phyloP scores from a whole-genome alignment of 2,329 filamentous ascomycete genomes.

The Aspergillus viridinutans region DNA sequence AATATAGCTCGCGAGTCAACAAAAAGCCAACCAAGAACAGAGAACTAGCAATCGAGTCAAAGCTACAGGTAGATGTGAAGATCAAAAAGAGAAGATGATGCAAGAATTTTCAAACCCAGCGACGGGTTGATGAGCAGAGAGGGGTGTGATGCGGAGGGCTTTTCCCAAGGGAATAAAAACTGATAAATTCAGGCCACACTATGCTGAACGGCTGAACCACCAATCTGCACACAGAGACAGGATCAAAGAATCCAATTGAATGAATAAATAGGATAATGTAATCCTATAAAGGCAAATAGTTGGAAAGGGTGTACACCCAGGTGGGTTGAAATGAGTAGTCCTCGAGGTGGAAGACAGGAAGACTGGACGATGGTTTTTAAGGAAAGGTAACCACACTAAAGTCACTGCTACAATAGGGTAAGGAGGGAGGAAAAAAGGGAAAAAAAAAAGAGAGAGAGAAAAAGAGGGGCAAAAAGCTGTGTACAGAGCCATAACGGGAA shows the following conservation, averaged over 20 bases:
- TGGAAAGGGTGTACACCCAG: not conserved
- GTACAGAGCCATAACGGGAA: not conserved
- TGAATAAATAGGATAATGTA: conserved; percentile 4
- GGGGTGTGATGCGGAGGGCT: not conserved
- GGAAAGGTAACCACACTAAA: not conserved
- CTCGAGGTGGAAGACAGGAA: conserved; percentile 1
- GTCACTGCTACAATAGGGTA: not conserved
- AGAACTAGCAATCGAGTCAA: not conserved
- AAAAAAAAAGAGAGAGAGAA: conserved; percentile 5
- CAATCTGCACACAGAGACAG: not conserved
- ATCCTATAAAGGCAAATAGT: conserved; percentile 1
- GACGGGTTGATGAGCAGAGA: not conserved
- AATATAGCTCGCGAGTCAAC: conserved; percentile 3
- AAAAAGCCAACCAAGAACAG: not conserved
- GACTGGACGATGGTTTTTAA: conserved; percentile 2
- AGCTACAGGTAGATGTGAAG: not conserved
- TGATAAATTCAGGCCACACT: not conserved
- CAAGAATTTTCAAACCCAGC: not conserved
- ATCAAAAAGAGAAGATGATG: not conserved
- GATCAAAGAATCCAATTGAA: not conserved
- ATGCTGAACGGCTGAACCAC: not conserved
- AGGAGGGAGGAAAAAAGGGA: not conserved
- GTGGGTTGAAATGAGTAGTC: conserved; percentile 11
- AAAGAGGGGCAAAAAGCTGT: conserved; percentile 3
- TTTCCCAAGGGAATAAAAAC: not conserved